Evolutionary conservation across 2,329 filamentous ascomycete species (phyloP), one percentile per base, ranked within the genome.

Genomic region (Sporothrix variecibatus): DNA sequence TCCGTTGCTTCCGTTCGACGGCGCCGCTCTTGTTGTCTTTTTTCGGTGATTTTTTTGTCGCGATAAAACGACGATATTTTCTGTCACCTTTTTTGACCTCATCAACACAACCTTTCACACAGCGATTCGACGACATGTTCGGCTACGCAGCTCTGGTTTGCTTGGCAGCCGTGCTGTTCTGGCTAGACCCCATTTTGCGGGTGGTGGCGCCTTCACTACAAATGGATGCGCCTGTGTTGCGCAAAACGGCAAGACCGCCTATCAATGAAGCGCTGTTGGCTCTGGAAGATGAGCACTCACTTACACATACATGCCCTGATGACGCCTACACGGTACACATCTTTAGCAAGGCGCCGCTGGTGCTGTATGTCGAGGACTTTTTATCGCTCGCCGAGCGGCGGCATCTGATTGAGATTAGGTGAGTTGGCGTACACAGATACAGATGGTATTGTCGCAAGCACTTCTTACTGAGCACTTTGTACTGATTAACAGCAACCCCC

Each of bases 341-440:
- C 31, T 79, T 86, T 73, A 87, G 83, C 62, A 83, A 84, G 72
- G 84, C 85, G 73, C 87, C 87, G 26, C 78, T 89, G 51, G 85
- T 89, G 2, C 77, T 89, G 3, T 89, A 89, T 75, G 80, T 89
- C 15, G 86, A 88, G 79, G 81, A 84, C 23, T 89, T 89, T 76
- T 76, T 89, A 72, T 83, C 81, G 17, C 75, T 76, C 9, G 80
- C 79, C 3, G 87, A 89, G 78, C 82, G 84, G 68, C 75, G 77
- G 43, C 85, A 88, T 76, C 78, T 89, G 26, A 80, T 88, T 1
- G 83, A 86, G 20, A 85, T 88, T 58, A 88, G 86, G 87, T 88
- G 70, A n/a, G 79, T 77, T 15, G 43, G 3, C 15, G 15, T 2
- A 9, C 2, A 3, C 6, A 9, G 40, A 43, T 11, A 9, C 40